These are phyloP conservation scores for Phytophthora pini DNA, from an alignment of 352 stramenopile species.

Conservation along the genomic window DNA sequence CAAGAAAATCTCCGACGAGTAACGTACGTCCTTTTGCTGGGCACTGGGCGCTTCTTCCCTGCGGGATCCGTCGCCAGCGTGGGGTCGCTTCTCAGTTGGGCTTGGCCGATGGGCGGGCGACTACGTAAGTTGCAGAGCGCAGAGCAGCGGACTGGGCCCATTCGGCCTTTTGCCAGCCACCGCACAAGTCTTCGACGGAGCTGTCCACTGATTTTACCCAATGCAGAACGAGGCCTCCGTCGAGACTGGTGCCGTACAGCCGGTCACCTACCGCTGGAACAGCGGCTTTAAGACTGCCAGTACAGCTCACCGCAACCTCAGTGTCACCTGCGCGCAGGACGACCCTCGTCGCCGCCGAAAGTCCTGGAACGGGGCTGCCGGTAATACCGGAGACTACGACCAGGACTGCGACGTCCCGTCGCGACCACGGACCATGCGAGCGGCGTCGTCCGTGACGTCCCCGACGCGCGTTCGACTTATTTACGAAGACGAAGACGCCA, in stretches of 20 bases:
- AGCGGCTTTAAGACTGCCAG: conserved; percentile 16
- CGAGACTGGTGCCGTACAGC: conserved; percentile 13
- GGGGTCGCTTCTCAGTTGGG: conserved; percentile 22
- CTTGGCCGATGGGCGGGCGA: conserved; percentile 15
- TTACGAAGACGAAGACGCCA: conserved; percentile 47
- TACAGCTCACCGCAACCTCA: conserved; percentile 20
- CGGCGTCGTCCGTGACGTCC: conserved; percentile 5
- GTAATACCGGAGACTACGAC: not conserved
- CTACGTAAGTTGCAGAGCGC: conserved; percentile 5
- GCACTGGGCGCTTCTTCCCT: conserved; percentile 15
- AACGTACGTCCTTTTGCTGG: conserved; percentile 35
- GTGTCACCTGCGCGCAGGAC: conserved; percentile 23
- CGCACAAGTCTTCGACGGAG: conserved; percentile 18
- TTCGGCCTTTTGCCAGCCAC: conserved; percentile 35
- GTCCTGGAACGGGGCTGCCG: conserved; percentile 32
- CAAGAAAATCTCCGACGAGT: conserved; percentile 33
- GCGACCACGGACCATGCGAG: conserved; percentile 17
- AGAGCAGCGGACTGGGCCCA: conserved; percentile 9
- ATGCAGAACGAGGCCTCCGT: conserved; percentile 25
- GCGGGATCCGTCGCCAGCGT: conserved; percentile 20
- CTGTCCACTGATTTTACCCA: conserved; percentile 1
- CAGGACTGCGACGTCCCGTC: conserved; percentile 12
- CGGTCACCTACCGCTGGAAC: conserved; percentile 40
- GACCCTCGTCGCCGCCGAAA: conserved; percentile 20
- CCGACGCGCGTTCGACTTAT: conserved; percentile 42